Percentiles rank a stretch among this genome's conserved stretches.
Conservation (phyloP, 768 basidiomycete species). For the Serendipita sp. region DNA sequence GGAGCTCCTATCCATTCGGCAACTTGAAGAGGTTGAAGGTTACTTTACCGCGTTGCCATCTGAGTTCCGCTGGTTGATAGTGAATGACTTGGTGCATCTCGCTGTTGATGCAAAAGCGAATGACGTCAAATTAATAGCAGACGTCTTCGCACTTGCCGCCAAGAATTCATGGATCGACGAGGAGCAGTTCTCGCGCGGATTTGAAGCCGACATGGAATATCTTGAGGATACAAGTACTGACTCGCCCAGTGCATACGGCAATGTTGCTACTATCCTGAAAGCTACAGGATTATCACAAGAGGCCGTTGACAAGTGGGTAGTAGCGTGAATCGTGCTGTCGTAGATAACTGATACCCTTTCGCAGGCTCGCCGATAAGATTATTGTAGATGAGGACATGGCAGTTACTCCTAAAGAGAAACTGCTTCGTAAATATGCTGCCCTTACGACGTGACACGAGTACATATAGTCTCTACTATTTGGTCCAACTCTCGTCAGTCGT, state of each 20-base stretch:
- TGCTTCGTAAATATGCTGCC: not conserved
- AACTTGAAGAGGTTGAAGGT: slow-evolving; percentile 71
- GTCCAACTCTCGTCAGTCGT: not conserved
- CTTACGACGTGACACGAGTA: not conserved
- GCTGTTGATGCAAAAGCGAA: slow-evolving; percentile 72
- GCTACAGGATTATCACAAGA: slow-evolving; percentile 41
- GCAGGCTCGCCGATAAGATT: slow-evolving; percentile 1
- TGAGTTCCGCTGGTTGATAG: slow-evolving; percentile 44
- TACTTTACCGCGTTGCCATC: slow-evolving; percentile 66
- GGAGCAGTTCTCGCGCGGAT: slow-evolving; percentile 58
- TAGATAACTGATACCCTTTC: not conserved
- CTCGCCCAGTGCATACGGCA: slow-evolving; percentile 67
- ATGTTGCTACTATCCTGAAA: slow-evolving; percentile 60
- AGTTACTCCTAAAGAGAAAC: slow-evolving; percentile 3
- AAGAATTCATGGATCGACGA: slow-evolving; percentile 44
- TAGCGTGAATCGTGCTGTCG: not conserved
- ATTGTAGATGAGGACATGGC: slow-evolving; percentile 1
- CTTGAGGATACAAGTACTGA: slow-evolving; percentile 85
- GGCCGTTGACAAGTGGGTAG: slow-evolving; percentile 29
- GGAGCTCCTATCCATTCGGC: slow-evolving; percentile 76
- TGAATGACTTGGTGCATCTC: slow-evolving; percentile 56
- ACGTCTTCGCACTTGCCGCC: slow-evolving; percentile 50
- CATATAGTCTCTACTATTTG: not conserved
- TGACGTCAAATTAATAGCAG: slow-evolving; percentile 61
- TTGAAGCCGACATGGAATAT: slow-evolving; percentile 49